Evolutionary conservation across 1,284 basidiomycete genomes (phyloP), one percentile per base, ranked within the genome.

Genomic region (Marasmius sp.): DNA sequence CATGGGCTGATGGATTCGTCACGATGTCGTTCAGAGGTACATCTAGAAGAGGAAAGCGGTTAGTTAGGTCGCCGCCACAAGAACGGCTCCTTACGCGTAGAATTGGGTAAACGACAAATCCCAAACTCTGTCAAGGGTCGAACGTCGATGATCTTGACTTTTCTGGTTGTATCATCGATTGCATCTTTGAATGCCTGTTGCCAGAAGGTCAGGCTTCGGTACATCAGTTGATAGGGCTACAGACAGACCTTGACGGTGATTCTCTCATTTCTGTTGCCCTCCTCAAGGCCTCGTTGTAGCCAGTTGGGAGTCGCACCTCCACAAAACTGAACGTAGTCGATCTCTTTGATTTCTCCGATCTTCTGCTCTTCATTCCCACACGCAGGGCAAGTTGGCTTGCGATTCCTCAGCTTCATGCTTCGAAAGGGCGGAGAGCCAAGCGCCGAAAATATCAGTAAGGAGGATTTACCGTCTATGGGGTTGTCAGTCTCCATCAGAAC

Each of bases 61-160:
- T 14, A 14, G 33, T 27, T 45, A 33, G 34, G 58, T 16, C 39
- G 45, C 22, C 54, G 41, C 37, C 52, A 33, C 49, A 60, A 20
- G 38, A 37, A 48, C 39, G 34, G 38, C n/a, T 2, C 79, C 89
- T 68, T 65, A 97, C 95, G 95, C 59, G 75, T 82, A 5, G 93
- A 94, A 0, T 79, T 79, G 3, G 90, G 87, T 22, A 98, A 73
- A 58, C 87, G 85, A 65, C 94, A 95, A 47, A 99, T 98, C 0
- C 88, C 90, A 72, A 89, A 98, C 74, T 98, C 96, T 0, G 85
- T 85, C 38, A 78, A 75, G 1, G 93, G 85, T 16, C 97, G 84
- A 6, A 97, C 95, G 68, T 99, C 97, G 16, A 99, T 77, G 9
- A 98, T 71, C 1, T 72, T 70, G 1, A 76, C 68, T n/a, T 70